Conservation (phyloP, 2,329 filamentous ascomycete genomes). For the Monosporascus sp. region DNA sequence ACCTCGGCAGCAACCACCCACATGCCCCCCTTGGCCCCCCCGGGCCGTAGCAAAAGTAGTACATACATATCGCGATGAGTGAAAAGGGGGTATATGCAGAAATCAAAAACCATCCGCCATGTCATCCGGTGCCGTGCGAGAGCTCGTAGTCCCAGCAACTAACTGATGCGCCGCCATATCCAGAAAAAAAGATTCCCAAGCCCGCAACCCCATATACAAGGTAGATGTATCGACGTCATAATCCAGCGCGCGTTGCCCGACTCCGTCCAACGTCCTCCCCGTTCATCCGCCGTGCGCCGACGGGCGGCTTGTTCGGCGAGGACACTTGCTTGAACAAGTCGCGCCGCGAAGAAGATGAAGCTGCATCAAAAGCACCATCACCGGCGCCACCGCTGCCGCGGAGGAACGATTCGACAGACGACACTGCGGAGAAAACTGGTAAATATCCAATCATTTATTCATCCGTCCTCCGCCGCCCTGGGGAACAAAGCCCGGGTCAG, state of each 20-base stretch:
- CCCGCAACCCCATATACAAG: too few species aligned
- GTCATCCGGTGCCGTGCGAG: not conserved
- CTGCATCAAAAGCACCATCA: too few species aligned
- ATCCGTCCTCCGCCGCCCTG: too few species aligned
- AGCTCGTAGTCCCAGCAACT: not conserved
- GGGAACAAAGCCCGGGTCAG: not conserved
- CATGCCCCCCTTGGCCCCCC: too few species aligned
- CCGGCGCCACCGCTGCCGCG: not conserved
- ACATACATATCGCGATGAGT: not conserved
- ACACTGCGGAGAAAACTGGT: too few species aligned
- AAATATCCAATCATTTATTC: too few species aligned
- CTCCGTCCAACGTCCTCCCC: not conserved
- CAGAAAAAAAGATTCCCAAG: not conserved
- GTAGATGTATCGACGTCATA: not conserved
- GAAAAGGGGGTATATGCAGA: not conserved
- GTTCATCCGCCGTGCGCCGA: not conserved
- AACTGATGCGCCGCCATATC: not conserved
- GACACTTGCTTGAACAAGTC: not conserved
- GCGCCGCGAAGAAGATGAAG: not conserved
- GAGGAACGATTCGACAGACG: not conserved
- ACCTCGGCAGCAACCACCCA: too few species aligned
- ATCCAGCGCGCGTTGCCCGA: not conserved
- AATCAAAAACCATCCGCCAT: not conserved
- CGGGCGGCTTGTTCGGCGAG: not conserved
- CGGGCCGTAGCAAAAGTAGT: not conserved